Base-by-base conservation (phyloP, 768 basidiomycete genomes). In the Paxillus involutus region DNA sequence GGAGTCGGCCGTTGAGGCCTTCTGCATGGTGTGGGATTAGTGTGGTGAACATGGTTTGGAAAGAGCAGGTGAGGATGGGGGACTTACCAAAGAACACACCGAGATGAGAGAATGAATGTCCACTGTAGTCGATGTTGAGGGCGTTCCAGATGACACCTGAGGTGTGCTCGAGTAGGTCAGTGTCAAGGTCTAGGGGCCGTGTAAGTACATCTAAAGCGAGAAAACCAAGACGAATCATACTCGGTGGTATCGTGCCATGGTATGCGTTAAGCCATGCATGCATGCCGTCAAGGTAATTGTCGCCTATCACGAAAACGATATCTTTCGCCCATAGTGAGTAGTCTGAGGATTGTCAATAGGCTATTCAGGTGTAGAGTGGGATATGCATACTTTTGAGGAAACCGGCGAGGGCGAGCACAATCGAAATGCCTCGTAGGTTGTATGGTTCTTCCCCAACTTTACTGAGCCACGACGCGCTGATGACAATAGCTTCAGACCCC, bases 111-210 rank as follows among this genome's bases (percentile, higher is more conserved):
- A 98, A 96, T 0, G 95, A 98, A 71, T 99, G 96, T 0, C 94
- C 91, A 1, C 94, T 92, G 69, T 98, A 98, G 68, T 98, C 97
- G 41, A 99, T 83, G 61, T 89, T 90, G 44, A 99, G 72, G 11
- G 94, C 94, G 1, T 91, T 93, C 97, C 97, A 99, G 41, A 99
- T 89, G 6, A 94, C 88, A 3, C 94, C 95, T 3, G 92, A 91
- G 2, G 83, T 69, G 21, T 91, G 64, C 33, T 75, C 70, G 36
- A 97, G 75, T 9, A 77, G 73, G 35, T 89, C 84, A 1, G 82
- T 80, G n/a, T 74, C 60, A 16, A 94, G 74, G 64, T 88, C 93
- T 94, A 44, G 36, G 7, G 26, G 14, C 11, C 17, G 32, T 3
- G 36, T 60, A 21, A 58, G 49, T 16, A 21, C 30, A 9, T 29